These are phyloP conservation scores for Clonostachys byssicola DNA, from an alignment of 2,329 filamentous ascomycete genomes.

Conservation along the genomic window DNA sequence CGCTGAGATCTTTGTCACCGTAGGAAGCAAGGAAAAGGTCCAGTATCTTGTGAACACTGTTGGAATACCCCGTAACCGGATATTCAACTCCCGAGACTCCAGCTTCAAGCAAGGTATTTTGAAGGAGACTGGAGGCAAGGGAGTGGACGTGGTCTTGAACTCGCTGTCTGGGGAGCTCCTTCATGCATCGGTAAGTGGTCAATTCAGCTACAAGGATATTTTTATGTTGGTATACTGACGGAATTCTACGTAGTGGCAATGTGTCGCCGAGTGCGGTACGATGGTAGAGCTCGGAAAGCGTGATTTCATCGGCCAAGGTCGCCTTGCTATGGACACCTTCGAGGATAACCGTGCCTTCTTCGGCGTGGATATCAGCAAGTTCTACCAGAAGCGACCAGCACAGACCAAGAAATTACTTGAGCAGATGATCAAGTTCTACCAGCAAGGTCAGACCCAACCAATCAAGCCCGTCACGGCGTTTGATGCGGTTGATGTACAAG, in stretches of 20 bases:
- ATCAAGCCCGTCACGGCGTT: conserved; percentile 16
- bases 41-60: conserved; percentile 14
- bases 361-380: conserved; percentile 5
- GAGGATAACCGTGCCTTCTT: conserved; percentile 23
- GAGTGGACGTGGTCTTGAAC: conserved; percentile 26
- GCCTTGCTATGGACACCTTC: conserved; percentile 40
- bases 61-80: conserved; percentile 18
- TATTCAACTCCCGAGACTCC: conserved; percentile 14
- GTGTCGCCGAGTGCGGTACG: conserved; percentile 34
- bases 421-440: background rate
- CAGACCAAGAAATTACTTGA: background rate
- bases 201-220: too few relatives aligned
- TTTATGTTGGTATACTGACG: too few relatives aligned
- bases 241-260: conserved; percentile 25
- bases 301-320: conserved; percentile 29
- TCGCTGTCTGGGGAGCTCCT: conserved; percentile 31
- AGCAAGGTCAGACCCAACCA: background rate
- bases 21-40: conserved; percentile 16
- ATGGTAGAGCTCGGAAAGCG: conserved; percentile 40
- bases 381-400: background rate
- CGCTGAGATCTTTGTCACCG: conserved; percentile 18
- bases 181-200: conserved; percentile 17
- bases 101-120: conserved; percentile 19
- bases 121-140: conserved; percentile 13
- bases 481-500: conserved; percentile 16